Base-by-base conservation (phyloP, 768 basidiomycete genomes). In the Termitomyces bulborhizus region DNA sequence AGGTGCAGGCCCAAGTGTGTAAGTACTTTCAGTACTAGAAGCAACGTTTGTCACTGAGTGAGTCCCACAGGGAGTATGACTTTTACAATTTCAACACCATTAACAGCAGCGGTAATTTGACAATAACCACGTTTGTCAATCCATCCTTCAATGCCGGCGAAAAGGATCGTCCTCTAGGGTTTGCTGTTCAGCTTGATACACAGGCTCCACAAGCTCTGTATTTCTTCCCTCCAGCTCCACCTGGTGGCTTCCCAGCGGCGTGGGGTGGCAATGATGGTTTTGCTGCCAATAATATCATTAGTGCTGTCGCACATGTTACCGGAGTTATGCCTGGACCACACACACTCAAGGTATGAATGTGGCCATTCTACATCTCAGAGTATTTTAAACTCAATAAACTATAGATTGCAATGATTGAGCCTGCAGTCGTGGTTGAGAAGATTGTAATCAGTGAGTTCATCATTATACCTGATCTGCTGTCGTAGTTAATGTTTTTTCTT, bases 1-100 rank as follows among this genome's bases (percentile, higher is more conserved):
- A 26, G 87, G 86, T 21, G 64, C 73, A 13, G 86, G 86, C 0
- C 85, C 87, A 12, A 75, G 75, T 34, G 62, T 87, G 81, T 83
- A 57, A 57, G 80, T 65, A 4, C 31, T 52, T 15, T 56, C 36
- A 45, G 11, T 6, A 29, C 26, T 32, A 13, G 31, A 48, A 43
- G 42, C 52, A 40, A 57, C 42, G 29, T 44, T 36, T 40, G 21
- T 32, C 36, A 34, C 31, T 36, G 11, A 34, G 41, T 8, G 43
- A 31, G 7, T 36, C 15, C 13, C 21, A 43, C 59, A 83, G 82
- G 48, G 79, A 83, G 64, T 88, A 87, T 64, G 82, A 84, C 66
- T 84, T 87, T 66, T 81, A 70, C 68, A 80, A 71, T 54, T 84
- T 85, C 75, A 77, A 81, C 68, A 76, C 76, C 26, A 61, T 75